These are phyloP conservation scores for Metschnikowia borealis DNA, from an alignment of 805 yeast species.

Conservation along the genomic window DNA sequence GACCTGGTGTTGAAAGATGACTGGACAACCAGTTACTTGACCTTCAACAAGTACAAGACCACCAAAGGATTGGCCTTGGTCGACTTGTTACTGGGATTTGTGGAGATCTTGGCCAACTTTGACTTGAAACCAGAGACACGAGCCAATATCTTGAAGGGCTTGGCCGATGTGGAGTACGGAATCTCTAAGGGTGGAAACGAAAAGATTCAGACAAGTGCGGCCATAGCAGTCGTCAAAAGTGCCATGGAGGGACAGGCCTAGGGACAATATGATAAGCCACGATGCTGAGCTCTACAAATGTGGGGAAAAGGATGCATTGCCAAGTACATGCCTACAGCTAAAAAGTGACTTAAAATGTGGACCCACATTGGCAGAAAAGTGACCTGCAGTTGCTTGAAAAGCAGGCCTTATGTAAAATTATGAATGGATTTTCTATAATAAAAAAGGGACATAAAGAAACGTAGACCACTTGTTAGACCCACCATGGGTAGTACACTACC, in stretches of 20 bases:
- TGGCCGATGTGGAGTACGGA: slow-evolving; percentile 87
- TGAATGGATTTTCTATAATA: no score
- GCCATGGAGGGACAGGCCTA: slow-evolving; percentile 45
- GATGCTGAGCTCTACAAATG: neutral
- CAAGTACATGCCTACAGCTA: neutral
- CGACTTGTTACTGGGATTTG: slow-evolving; percentile 75
- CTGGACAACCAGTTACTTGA: slow-evolving; percentile 73
- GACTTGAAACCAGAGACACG: slow-evolving; percentile 63
- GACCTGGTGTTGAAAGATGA: slow-evolving; percentile 80
- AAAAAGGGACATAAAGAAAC: no score
- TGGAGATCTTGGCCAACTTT: slow-evolving; percentile 63
- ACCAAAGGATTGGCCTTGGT: slow-evolving; percentile 84
- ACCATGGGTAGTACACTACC: no score
- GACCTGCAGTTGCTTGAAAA: no score
- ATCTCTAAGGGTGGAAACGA: slow-evolving; percentile 91
- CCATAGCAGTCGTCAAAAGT: slow-evolving; percentile 77
- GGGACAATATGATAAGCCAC: neutral
- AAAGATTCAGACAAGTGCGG: slow-evolving; percentile 83
- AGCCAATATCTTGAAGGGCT: slow-evolving; percentile 58
- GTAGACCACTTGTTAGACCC: no score
- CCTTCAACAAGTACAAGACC: slow-evolving; percentile 61
- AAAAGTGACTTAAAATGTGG: neutral
- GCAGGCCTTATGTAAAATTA: no score
- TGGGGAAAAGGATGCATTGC: neutral
- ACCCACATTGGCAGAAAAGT: no score